Evolutionary conservation across 1,284 basidiomycete species (phyloP).

Genomic region (Pisolithus thermaeus): DNA sequence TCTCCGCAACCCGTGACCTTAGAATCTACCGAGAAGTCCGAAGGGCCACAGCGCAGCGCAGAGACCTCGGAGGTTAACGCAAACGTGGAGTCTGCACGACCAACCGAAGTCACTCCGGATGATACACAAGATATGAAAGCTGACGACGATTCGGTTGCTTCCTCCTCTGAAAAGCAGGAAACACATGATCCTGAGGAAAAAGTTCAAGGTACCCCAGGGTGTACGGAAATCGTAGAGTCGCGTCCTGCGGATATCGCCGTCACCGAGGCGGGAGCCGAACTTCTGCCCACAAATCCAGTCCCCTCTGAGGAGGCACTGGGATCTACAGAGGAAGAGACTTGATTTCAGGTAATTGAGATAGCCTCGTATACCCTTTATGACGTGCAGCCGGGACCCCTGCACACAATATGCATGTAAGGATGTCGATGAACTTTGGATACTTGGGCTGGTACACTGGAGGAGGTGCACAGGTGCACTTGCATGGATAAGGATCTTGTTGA

Average conservation of each 20-base stretch:
- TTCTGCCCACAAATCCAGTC: conserved; percentile 1
- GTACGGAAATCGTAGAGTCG: conserved; percentile 1
- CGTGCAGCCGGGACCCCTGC: not conserved
- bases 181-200: conserved; percentile 8
- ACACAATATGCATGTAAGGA: not conserved
- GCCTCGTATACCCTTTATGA: not conserved
- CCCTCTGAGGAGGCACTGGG: conserved; percentile 10
- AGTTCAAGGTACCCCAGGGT: not conserved
- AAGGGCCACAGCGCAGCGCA: conserved; percentile 29
- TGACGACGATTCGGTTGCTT: conserved; percentile 18
- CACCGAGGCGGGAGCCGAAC: conserved; percentile 1
- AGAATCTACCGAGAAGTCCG: conserved; percentile 7
- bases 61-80: conserved; percentile 1
- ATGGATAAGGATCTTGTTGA: conserved; percentile 8
- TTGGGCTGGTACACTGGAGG: conserved; percentile 5
- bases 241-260: not conserved
- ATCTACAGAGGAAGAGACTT: conserved; percentile 15
- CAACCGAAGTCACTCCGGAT: not conserved
- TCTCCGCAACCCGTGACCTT: conserved; percentile 14
- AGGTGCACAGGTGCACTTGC: conserved; percentile 14
- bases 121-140: not conserved
- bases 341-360: conserved; percentile 1
- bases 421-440: not conserved
- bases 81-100: not conserved
- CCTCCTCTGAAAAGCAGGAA: conserved; percentile 11